These are phyloP conservation scores for Phaseolus lunatus DNA, from an alignment of 306 rosid species.

Conservation along the genomic window DNA sequence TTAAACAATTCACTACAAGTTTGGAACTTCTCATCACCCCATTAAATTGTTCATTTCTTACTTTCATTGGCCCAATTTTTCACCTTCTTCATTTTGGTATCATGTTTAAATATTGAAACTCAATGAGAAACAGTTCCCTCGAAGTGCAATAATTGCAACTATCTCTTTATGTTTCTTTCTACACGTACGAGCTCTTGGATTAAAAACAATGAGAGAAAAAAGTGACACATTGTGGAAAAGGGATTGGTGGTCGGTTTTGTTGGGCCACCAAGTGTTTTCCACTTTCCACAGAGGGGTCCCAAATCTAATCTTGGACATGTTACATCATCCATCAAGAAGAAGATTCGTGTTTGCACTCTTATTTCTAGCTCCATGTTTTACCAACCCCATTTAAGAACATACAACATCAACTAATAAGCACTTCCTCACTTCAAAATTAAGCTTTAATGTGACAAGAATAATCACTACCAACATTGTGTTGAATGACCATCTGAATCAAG, in stretches of 20 bases:
- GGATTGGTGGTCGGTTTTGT: conserved; percentile 46
- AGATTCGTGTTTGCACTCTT: not conserved
- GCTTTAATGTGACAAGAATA: not conserved
- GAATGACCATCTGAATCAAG: no score
- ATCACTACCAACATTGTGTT: no score
- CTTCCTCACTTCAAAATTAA: not conserved
- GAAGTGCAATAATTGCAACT: conserved; percentile 34
- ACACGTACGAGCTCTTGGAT: conserved; percentile 4
- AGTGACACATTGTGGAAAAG: conserved; percentile 39
- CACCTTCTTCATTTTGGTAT: no score
- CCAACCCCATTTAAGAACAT: not conserved
- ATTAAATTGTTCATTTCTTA: not conserved
- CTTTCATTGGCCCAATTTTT: not conserved
- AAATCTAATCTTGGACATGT: conserved; percentile 10
- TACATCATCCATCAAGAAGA: conserved; percentile 6
- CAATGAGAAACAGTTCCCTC: not conserved
- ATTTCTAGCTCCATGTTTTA: not conserved
- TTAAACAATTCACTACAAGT: conserved; percentile 9
- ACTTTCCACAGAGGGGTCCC: conserved; percentile 45
- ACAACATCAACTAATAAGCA: not conserved
- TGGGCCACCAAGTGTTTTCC: conserved; percentile 20
- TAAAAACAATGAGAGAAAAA: conserved; percentile 16
- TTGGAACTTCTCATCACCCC: conserved; percentile 25
- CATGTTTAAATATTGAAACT: no score
- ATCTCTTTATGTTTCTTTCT: conserved; percentile 46